phyloP scores from a whole-genome alignment of 2,329 filamentous ascomycete genomes.

The Aspergillus sp. region DNA sequence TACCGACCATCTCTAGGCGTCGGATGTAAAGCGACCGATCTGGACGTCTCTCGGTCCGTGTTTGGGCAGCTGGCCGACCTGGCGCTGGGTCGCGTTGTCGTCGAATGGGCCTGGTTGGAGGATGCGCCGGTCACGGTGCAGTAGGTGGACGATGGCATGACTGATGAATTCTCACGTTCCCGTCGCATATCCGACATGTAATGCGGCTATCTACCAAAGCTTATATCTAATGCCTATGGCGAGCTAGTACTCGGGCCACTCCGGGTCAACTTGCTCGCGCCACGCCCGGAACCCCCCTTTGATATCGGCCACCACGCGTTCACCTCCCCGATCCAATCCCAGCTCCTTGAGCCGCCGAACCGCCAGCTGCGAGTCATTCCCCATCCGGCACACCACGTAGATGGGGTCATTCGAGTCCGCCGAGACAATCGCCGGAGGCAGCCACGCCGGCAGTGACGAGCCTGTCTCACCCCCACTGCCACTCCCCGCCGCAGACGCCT shows the following conservation, averaged over 20 bases:
- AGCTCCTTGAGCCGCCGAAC: constrained; percentile 43
- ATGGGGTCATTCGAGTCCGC: constrained; percentile 30
- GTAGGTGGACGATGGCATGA: not conserved
- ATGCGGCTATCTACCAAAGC: too few species aligned
- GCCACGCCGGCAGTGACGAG: constrained; percentile 23
- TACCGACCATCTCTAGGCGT: constrained; percentile 32
- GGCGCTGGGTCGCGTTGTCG: constrained; percentile 47
- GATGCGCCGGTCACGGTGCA: constrained; percentile 27
- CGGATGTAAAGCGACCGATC: constrained; percentile 48
- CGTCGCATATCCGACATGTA: too few species aligned
- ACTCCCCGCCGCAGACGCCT: constrained; percentile 23
- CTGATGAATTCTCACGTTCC: not conserved
- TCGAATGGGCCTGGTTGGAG: constrained; percentile 54
- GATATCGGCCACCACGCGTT: constrained; percentile 41
- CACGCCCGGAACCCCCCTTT: constrained; percentile 43
- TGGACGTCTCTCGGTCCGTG: constrained; percentile 50
- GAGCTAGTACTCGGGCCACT: constrained; percentile 40
- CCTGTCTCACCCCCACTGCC: constrained; percentile 1
- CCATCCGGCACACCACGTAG: constrained; percentile 49
- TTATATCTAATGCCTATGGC: not conserved
- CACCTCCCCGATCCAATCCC: constrained; percentile 32
- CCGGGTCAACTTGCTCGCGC: constrained; percentile 41
- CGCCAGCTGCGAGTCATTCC: constrained; percentile 49
- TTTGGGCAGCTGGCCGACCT: constrained; percentile 49
- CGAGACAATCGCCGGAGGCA: constrained; percentile 25